Percentiles rank a stretch among this genome's conserved stretches.
phyloP scores from a whole-genome alignment of 768 basidiomycete species.

The Psilocybe sp. region DNA sequence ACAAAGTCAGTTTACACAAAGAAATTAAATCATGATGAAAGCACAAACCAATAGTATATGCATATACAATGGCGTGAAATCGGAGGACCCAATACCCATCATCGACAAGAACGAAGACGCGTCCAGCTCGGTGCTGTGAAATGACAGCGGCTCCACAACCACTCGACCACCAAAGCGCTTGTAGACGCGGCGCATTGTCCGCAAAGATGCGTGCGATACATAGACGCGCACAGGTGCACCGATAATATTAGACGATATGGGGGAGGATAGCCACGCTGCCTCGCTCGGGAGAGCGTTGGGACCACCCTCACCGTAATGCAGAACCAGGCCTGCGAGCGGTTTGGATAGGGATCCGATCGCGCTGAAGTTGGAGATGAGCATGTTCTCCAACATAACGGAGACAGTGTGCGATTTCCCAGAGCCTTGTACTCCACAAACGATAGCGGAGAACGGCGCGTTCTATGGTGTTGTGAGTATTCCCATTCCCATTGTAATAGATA shows the following conservation, averaged over 20 bases:
- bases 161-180: constrained; percentile 47
- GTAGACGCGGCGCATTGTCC: constrained; percentile 59
- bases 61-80: constrained; percentile 65
- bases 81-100: constrained; percentile 68
- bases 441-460: constrained; percentile 73
- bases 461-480: constrained; percentile 18
- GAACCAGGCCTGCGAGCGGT: constrained; percentile 59
- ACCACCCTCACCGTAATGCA: constrained; percentile 73
- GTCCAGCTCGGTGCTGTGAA: constrained; percentile 62
- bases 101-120: constrained; percentile 68
- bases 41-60: constrained; percentile 59
- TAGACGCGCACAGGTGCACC: constrained; percentile 44
- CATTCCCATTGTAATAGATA: background rate
- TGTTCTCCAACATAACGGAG: constrained; percentile 64
- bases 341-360: constrained; percentile 50
- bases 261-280: constrained; percentile 56
- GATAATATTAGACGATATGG: constrained; percentile 25
- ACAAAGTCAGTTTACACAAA: background rate
- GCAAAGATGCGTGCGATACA: constrained; percentile 59
- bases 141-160: constrained; percentile 50
- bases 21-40: background rate
- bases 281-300: constrained; percentile 55
- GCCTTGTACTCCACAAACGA: constrained; percentile 77
- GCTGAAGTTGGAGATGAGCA: constrained; percentile 55
- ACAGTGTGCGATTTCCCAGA: constrained; percentile 76